A percentile compares a stretch with the other conserved stretches of the same genome.
Evolutionary conservation across 495 filamentous ascomycete species (phyloP).

Genomic region (Aspergillus indologenus): DNA sequence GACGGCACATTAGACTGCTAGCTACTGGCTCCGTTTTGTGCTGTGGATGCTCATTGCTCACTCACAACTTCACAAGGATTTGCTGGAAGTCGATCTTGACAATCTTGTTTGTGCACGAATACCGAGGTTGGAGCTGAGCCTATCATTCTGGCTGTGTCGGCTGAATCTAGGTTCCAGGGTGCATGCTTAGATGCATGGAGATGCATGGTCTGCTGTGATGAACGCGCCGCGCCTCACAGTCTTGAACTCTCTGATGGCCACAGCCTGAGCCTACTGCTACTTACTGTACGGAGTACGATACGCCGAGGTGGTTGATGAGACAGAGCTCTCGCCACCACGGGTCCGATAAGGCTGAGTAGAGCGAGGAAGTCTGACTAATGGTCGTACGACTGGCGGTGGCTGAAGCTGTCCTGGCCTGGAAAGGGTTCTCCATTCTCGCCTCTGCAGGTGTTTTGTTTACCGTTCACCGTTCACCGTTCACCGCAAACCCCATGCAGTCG

Average conservation of each 20-base stretch:
- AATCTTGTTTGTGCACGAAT: neutral
- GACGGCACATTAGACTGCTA: no score
- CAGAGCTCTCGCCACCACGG: no score
- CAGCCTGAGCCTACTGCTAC: no score
- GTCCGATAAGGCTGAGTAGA: neutral
- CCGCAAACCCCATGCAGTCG: no score
- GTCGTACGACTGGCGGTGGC: neutral
- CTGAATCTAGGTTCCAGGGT: neutral
- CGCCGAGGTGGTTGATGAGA: no score
- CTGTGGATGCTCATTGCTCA: no score
- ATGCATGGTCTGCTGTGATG: neutral
- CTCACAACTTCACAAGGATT: neutral
- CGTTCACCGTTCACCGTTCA: no score
- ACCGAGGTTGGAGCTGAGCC: neutral
- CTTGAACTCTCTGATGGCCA: no score
- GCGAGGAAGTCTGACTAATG: neutral
- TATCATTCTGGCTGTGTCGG: neutral
- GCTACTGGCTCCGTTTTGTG: no score
- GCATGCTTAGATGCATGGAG: neutral
- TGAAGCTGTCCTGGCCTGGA: no score
- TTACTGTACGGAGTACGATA: no score
- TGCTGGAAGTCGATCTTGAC: neutral
- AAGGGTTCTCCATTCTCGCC: no score
- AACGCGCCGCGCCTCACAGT: neutral
- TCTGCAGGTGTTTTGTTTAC: neutral